phyloP scores from a whole-genome alignment of 2,329 filamentous ascomycete species.

The Grosmannia clavigera region DNA sequence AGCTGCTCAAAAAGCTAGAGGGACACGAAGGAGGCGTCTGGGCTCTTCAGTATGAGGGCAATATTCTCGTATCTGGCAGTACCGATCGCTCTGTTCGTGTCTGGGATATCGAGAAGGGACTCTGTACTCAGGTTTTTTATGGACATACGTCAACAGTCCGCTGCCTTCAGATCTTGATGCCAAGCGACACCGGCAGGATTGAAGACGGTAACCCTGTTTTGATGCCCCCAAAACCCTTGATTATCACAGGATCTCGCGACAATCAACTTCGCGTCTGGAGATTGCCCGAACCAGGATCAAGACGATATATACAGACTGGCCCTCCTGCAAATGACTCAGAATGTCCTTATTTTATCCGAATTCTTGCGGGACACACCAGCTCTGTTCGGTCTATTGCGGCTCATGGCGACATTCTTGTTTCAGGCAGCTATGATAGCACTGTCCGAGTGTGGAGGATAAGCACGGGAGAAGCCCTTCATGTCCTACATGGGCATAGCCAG shows the following conservation, averaged over 20 bases:
- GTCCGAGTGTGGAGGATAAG: conserved; percentile 97
- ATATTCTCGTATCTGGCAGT: conserved; percentile 87
- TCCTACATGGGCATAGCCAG: conserved; percentile 73
- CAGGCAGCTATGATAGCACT: conserved; percentile 90
- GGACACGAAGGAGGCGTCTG: conserved; percentile 96
- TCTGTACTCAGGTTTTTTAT: conserved; percentile 91
- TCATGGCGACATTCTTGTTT: conserved; percentile 89
- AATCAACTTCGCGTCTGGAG: conserved; percentile 92
- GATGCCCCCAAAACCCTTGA: conserved; percentile 88
- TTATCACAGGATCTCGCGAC: conserved; percentile 94
- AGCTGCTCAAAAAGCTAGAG: conserved; percentile 67
- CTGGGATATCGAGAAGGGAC: conserved; percentile 91
- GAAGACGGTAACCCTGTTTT: conserved; percentile 64
- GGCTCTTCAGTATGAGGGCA: conserved; percentile 93
- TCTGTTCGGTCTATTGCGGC: conserved; percentile 94
- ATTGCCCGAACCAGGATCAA: conserved; percentile 68
- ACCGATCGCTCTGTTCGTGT: conserved; percentile 98
- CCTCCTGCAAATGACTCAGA: conserved; percentile 63
- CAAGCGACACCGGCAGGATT: conserved; percentile 61
- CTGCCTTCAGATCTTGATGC: conserved; percentile 88
- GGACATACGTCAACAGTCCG: conserved; percentile 96
- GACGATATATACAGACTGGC: conserved; percentile 65
- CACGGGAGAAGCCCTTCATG: conserved; percentile 76
- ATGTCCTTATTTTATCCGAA: conserved; percentile 90
- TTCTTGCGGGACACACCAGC: conserved; percentile 74